A percentile compares a stretch with the other conserved stretches of the same genome.
Conservation (phyloP, 306 rosid genomes). For the Prunus fruticosa region DNA sequence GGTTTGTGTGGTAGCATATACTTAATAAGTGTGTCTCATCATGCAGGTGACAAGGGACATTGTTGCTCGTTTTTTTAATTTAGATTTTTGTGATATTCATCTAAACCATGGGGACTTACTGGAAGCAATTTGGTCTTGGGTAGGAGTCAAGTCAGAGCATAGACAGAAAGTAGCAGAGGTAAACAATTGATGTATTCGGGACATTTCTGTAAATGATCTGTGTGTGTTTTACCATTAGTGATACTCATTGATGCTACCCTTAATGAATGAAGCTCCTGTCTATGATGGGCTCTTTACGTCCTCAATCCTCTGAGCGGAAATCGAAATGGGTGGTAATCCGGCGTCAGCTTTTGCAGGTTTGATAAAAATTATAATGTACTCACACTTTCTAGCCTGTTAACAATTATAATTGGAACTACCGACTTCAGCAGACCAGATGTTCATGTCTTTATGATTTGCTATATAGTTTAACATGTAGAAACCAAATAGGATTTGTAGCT, state of each 20-base stretch:
- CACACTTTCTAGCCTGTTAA: conserved; percentile 11
- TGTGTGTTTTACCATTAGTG: not conserved
- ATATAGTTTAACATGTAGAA: not conserved
- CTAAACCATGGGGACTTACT: conserved; percentile 81
- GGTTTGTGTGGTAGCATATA: not conserved
- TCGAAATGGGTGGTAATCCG: conserved; percentile 87
- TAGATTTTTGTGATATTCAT: conserved; percentile 78
- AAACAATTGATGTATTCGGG: conserved; percentile 30
- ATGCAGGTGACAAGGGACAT: conserved; percentile 85
- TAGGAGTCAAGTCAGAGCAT: conserved; percentile 75
- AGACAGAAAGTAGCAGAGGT: conserved; percentile 97
- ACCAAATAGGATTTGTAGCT: not conserved
- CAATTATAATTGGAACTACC: conserved; percentile 14
- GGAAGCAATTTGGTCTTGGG: conserved; percentile 97
- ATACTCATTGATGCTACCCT: conserved; percentile 26
- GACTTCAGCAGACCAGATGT: not conserved
- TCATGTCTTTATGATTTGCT: not conserved
- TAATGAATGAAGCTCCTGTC: conserved; percentile 73
- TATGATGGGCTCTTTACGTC: conserved; percentile 91
- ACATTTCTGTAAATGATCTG: conserved; percentile 13
- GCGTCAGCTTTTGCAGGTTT: conserved; percentile 91
- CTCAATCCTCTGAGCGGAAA: conserved; percentile 85
- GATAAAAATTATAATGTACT: conserved; percentile 17
- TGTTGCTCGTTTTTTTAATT: conserved; percentile 51
- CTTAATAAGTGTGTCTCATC: conserved; percentile 16